Base-by-base conservation (phyloP, 495 filamentous ascomycete species). In the Hypoxylon subgilvum region DNA sequence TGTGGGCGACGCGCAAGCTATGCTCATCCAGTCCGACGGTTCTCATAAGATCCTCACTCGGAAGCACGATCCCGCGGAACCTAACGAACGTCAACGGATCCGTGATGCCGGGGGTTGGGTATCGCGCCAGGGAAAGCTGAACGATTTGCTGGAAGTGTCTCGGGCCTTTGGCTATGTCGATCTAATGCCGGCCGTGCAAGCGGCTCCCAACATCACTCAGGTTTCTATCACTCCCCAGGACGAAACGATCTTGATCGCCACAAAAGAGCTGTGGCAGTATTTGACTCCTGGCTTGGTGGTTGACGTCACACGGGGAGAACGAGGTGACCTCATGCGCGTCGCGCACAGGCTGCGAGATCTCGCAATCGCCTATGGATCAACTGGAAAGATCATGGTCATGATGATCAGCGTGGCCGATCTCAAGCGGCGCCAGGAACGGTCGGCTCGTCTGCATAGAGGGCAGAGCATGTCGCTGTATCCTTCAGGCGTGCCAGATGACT, bases 301-400 rank as follows among this genome's bases (percentile, higher is more conserved):
- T n/a, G 94, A 99, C 69, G 84, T 97, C 21, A 89, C 90, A 10
- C 81, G 93, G 44, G 86, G 84, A 10, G 92, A 93, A 64, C 84
- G 91, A 13, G 69, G 71, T 23, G 93, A 99, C 69, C 78, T 96
- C 9, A 97, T 99, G 94, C 84, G 90, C 49, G 95, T 92, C n/a
- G 87, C 95, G 17, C 92, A 97, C 66, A 96, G 94, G 68, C 83
- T 97, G 6, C 86, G 94, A 23, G 94, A 99, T 76, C 76, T 99
- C 30, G 95, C 94, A 18, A 95, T 99, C 57, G 89, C 93, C 2
- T 97, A 96, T 68, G 95, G 94, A 14, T 88, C 92, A 23, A 90
- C 82, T 5, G 87, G 86, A 61, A 99, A 97, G 76, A 88, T 99
- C 61, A 97, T 97, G 94, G 91, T 99, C 1, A 96, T 96, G 91